Evolutionary conservation across 805 yeast species (phyloP).

Genomic region (Sugiyamaella qingdaonensis): DNA sequence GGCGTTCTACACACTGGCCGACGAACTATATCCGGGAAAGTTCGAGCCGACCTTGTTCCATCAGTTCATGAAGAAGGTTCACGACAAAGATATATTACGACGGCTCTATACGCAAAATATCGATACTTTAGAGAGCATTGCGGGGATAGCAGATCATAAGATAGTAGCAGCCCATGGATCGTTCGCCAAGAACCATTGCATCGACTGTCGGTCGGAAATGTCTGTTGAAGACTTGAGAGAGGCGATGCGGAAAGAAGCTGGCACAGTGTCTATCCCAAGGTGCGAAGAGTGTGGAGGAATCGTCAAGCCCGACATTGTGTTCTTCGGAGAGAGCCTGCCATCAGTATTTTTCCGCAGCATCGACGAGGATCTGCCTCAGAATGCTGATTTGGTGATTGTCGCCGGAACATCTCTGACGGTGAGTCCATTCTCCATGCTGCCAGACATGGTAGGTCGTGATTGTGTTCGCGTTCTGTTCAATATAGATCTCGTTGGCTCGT

Average conservation of each 20-base stretch:
- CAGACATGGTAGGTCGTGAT: slow-evolving; percentile 51
- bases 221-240: slow-evolving; percentile 37
- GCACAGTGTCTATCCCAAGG: slow-evolving; percentile 5
- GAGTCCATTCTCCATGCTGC: slow-evolving; percentile 83
- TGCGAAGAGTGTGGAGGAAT: slow-evolving; percentile 55
- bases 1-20: slow-evolving; percentile 81
- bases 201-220: slow-evolving; percentile 62
- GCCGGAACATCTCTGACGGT: slow-evolving; percentile 93
- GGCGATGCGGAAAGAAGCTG: slow-evolving; percentile 17
- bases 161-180: slow-evolving; percentile 95
- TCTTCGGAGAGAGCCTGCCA: slow-evolving; percentile 89
- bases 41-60: slow-evolving; percentile 83
- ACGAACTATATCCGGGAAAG: slow-evolving; percentile 83
- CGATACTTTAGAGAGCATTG: slow-evolving; percentile 83
- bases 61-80: slow-evolving; percentile 59
- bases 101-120: slow-evolving; percentile 90
- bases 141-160: slow-evolving; percentile 62
- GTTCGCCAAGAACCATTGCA: slow-evolving; percentile 79
- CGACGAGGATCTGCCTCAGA: slow-evolving; percentile 52
- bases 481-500: slow-evolving; percentile 70
- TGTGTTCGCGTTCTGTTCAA: slow-evolving; percentile 66
- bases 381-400: slow-evolving; percentile 67
- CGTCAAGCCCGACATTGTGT: slow-evolving; percentile 91
- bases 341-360: slow-evolving; percentile 59
- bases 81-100: slow-evolving; percentile 56